Conservation (phyloP, 352 stramenopile species). For the Phytophthora macrochlamydospora region DNA sequence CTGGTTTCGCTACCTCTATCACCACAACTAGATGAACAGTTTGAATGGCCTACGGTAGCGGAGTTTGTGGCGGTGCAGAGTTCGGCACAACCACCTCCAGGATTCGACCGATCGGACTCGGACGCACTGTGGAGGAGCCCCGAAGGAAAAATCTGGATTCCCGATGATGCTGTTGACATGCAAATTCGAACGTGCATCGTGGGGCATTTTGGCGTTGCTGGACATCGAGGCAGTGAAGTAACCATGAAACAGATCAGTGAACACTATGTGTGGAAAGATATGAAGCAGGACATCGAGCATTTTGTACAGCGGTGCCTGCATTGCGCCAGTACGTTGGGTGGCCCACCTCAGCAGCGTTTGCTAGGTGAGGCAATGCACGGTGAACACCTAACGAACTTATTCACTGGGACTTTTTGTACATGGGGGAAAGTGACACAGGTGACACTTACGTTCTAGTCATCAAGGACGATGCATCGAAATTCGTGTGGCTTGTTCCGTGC, state of each 20-base stretch:
- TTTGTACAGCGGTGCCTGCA: constrained; percentile 25
- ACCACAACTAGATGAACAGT: background rate
- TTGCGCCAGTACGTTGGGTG: constrained; percentile 5
- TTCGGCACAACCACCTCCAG: background rate
- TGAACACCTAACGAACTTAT: constrained; percentile 38
- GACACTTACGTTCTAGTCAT: constrained; percentile 31
- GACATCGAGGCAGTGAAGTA: constrained; percentile 24
- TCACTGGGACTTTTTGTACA: constrained; percentile 38
- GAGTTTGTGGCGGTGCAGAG: background rate
- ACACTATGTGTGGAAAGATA: constrained; percentile 14
- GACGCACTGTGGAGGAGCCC: background rate
- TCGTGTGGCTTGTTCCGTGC: constrained; percentile 25
- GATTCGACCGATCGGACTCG: background rate
- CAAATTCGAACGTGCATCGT: constrained; percentile 28
- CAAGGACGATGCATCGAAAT: constrained; percentile 36
- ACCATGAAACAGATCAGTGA: constrained; percentile 16
- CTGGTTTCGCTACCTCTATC: background rate
- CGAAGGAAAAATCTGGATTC: constrained; percentile 3
- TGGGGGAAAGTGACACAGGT: constrained; percentile 6
- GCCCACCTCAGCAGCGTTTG: constrained; percentile 1
- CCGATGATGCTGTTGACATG: constrained; percentile 10
- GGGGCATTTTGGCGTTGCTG: constrained; percentile 21
- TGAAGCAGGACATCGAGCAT: constrained; percentile 7
- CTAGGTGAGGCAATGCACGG: constrained; percentile 25
- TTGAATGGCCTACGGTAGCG: background rate